phyloP scores from a whole-genome alignment of 2,329 filamentous ascomycete genomes.

The Phaeosphaeriaceae sp. region DNA sequence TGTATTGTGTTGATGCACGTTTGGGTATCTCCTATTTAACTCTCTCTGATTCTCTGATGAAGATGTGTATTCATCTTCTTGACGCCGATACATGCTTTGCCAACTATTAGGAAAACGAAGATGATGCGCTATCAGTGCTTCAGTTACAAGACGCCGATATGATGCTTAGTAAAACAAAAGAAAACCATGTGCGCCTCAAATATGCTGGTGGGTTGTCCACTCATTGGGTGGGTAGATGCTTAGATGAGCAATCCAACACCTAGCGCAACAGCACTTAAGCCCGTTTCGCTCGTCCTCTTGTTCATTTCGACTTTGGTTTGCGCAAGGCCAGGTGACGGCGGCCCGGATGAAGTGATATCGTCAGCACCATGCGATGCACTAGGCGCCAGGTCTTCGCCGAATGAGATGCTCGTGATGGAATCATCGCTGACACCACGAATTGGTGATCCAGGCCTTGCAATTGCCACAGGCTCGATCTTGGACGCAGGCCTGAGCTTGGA shows the following conservation, averaged over 20 bases:
- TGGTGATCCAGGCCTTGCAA: conserved; percentile 34
- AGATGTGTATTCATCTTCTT: background rate
- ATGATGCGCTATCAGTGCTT: conserved; percentile 15
- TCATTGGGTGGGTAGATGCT: background rate
- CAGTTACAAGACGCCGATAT: background rate
- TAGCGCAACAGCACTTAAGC: conserved; percentile 27
- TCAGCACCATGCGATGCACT: background rate
- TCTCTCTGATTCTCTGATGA: background rate
- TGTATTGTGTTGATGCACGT: background rate
- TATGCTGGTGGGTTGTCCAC: background rate
- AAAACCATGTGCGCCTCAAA: background rate
- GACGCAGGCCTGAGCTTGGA: conserved; percentile 11
- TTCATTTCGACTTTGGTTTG: conserved; percentile 28
- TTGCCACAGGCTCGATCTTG: conserved; percentile 2
- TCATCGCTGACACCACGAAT: conserved; percentile 38
- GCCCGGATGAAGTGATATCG: conserved; percentile 19
- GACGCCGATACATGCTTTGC: background rate
- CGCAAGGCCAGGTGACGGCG: conserved; percentile 33
- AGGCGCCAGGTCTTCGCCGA: conserved; percentile 41
- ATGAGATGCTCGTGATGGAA: conserved; percentile 41
- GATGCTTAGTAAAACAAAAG: conserved; percentile 3
- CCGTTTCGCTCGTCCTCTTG: conserved; percentile 31
- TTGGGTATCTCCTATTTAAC: background rate
- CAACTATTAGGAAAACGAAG: conserved; percentile 1
- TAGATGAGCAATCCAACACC: conserved; percentile 33